Evolutionary conservation across 495 filamentous ascomycete species (phyloP), one percentile per base, ranked within the genome.

Genomic region (Penicillium longicatenatum): DNA sequence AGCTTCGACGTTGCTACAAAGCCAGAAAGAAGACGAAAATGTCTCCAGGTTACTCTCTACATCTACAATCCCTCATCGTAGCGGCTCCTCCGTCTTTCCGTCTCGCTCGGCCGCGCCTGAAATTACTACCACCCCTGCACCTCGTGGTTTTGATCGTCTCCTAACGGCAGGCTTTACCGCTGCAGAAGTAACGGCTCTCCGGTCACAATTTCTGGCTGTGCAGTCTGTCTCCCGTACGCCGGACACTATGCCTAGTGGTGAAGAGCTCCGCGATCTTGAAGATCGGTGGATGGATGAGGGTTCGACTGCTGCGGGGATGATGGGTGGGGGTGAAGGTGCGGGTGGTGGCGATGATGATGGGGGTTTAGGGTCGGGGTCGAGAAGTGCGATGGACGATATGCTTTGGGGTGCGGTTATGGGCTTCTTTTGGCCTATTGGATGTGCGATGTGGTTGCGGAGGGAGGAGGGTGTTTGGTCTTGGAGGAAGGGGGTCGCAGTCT

Each of bases 221-320:
- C 90, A 94, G 60, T 80, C 87, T 17, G 79, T 86, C 51, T 84
- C 88, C 9, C 86, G 89, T 55, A 94, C 92, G 9, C 90, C 89
- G 8, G 91, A 95, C 67, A 90, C 88, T 1, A 90, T 96, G 88
- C 92, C 92, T 7, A 71, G 81, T 60, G 67, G 81, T 54, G 58
- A 87, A 21, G 80, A 81, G 54, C 65, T 89, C 41, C 80, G 85
- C 6, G 72, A 78, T 53, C 70, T 97, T 58, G 94, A 98, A 66
- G 93, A 98, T 60, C 78, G 87, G 11, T 98, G 94, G 94, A 88
- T 98, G 62, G 94, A 98, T 57, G 86, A 85, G 61, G 86, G 86
- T 54, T 78, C 77, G 39, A 75, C 72, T 26, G 65, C 76, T 24
- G 71, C 78, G 21, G 68, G 55, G 35, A 73, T 73, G 26, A 72